These are phyloP conservation scores for Monocercomonoides exilis DNA, from an alignment of 78 protist genomes.

Conservation along the genomic window DNA sequence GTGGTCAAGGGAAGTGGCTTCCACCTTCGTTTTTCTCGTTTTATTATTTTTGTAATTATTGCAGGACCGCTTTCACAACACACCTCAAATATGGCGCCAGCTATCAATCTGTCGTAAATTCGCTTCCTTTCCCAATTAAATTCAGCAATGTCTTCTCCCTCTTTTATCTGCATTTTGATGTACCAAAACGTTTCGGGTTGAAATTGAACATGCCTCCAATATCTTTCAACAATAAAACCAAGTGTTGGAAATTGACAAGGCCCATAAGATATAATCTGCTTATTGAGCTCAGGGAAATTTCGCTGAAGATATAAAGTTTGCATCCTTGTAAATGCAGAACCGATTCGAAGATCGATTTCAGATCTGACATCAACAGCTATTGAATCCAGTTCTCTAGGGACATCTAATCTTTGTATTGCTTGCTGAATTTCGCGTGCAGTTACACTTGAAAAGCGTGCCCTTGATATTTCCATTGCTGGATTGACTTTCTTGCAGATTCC, in stretches of 20 bases:
- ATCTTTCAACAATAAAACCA: slow-evolving; percentile 90
- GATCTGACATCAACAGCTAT: slow-evolving; percentile 80
- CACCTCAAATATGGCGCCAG: slow-evolving; percentile 6
- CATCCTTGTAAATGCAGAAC: slow-evolving; percentile 93
- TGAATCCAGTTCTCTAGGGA: slow-evolving; percentile 61
- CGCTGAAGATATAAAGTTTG: slow-evolving; percentile 62
- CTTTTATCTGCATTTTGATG: slow-evolving; percentile 12
- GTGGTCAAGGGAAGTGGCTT: slow-evolving; percentile 87
- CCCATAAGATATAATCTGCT: slow-evolving; percentile 39
- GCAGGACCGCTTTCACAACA: neutral
- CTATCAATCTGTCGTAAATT: slow-evolving; percentile 23
- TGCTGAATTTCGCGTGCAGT: slow-evolving; percentile 30
- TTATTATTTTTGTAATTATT: neutral
- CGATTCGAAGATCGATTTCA: slow-evolving; percentile 77
- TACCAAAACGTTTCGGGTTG: slow-evolving; percentile 69
- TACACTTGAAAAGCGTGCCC: slow-evolving; percentile 86
- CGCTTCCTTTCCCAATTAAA: slow-evolving; percentile 39
- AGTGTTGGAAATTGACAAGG: slow-evolving; percentile 96
- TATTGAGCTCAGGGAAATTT: neutral
- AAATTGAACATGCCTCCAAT: slow-evolving; percentile 44
- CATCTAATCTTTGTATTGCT: slow-evolving; percentile 25
- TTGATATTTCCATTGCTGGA: slow-evolving; percentile 21
- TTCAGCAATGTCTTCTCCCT: neutral
- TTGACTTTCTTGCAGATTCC: slow-evolving; percentile 31
- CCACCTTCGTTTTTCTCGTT: slow-evolving; percentile 17